Base-by-base conservation (phyloP, 805 yeast genomes). In the Sungouiozyma intestinalis region DNA sequence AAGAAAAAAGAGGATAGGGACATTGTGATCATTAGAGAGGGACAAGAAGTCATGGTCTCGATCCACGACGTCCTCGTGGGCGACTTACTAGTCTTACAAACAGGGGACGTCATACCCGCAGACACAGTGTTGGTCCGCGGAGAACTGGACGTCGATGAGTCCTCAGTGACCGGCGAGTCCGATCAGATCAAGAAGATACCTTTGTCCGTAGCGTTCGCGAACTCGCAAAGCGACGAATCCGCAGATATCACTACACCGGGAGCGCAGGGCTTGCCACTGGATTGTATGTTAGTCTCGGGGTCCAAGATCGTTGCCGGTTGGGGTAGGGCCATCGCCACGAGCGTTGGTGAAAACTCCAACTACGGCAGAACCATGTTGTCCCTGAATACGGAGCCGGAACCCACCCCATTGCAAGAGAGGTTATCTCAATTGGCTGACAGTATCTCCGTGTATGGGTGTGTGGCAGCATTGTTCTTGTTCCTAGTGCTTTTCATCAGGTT, bases 91-190 rank as follows among this genome's bases (percentile, higher is more conserved):
- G 67, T 70, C 39, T 64, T 92, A 37, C 94, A 87, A 60, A 94
- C 97, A 2, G 99, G 99, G 48, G 98, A 92, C 55, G 78, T 92
- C 42, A 67, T 90, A 1, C 94, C 97, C 0, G 92, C 90, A 1
- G 99, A 92, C 63, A 78, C 85, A 27, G 67, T 92, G 3, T 60
- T 90, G 45, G 66, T 87, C 9, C 60, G 67, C 8, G 96, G 97
- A 5, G 74, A 72, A 36, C 73, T 92, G 46, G 90, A 85, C 51
- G 81, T 90, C 60, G 98, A 92, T 59, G 98, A 92, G 66, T 77
- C 88, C 33, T 78, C 95, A 0, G 73, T 90, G 31, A 90, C 97
- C 3, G 99, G 99, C 52, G 99, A 92, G 65, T 79, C 95, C 1
- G 77, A 83, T 42, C 82, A 95, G 2, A 74, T 92, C 47, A 73